Conservation (phyloP, 768 basidiomycete species). For the Suillus subalutaceus region DNA sequence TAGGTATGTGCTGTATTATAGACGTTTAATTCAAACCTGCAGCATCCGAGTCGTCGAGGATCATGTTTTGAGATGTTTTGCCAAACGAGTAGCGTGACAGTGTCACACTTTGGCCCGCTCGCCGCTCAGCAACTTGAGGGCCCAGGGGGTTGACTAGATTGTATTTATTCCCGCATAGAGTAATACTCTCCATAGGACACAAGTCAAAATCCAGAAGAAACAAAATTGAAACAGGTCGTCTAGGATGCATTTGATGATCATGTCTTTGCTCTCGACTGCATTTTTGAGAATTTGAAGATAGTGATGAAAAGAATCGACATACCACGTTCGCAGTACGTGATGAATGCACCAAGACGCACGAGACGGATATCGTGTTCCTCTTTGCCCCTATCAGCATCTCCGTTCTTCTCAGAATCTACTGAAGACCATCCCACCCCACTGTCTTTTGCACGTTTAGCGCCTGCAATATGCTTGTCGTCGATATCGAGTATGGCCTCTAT, state of each 20-base stretch:
- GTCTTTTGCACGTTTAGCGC: background rate
- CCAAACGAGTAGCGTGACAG: no score
- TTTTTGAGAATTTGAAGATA: background rate
- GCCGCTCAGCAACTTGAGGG: no score
- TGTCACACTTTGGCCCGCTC: no score
- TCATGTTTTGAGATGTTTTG: no score
- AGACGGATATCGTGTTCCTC: background rate
- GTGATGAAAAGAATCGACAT: background rate
- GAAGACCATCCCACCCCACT: background rate
- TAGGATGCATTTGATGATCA: background rate
- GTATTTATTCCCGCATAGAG: background rate
- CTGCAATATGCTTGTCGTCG: background rate
- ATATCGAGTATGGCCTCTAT: background rate
- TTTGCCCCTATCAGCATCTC: background rate
- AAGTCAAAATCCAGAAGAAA: background rate
- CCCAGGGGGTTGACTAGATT: background rate
- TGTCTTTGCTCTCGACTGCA: background rate
- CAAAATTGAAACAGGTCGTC: background rate
- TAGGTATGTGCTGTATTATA: no score
- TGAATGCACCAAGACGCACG: background rate
- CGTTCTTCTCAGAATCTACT: background rate
- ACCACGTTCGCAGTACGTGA: background rate
- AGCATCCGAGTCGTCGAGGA: no score
- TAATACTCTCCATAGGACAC: background rate
- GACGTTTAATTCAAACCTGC: no score